phyloP scores from a whole-genome alignment of 148 eudicot genomes.

The Diospyros lotus region DNA sequence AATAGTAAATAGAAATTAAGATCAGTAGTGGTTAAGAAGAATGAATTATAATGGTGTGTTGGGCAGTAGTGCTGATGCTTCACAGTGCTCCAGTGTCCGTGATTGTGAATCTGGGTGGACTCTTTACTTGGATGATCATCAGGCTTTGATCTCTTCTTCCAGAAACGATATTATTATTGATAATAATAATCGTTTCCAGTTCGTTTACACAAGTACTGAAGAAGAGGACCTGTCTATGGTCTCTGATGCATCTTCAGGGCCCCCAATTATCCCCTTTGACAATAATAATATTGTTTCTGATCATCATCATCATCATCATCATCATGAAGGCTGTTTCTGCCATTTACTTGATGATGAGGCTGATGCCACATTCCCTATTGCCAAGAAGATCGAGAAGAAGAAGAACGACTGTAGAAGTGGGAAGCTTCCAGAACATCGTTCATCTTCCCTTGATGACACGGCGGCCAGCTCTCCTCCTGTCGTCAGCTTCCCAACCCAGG shows the following conservation, averaged over 20 bases:
- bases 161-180: too few relatives aligned
- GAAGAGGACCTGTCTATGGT: conserved; percentile 60
- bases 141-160: too few relatives aligned
- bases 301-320: too few relatives aligned
- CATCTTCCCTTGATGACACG: conserved; percentile 63
- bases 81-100: conserved; percentile 25
- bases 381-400: conserved; percentile 14
- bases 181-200: too few relatives aligned
- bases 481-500: conserved; percentile 20
- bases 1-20: background rate
- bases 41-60: background rate
- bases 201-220: conserved; percentile 20
- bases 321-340: too few relatives aligned
- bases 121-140: conserved; percentile 34
- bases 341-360: too few relatives aligned
- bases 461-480: conserved; percentile 71
- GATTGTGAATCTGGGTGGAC: conserved; percentile 92
- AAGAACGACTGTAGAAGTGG: background rate
- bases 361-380: conserved; percentile 7
- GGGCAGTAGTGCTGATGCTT: background rate
- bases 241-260: conserved; percentile 84
- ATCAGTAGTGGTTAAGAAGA: conserved; percentile 3
- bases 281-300: too few relatives aligned
- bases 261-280: conserved; percentile 16
- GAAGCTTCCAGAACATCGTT: conserved; percentile 18